These are phyloP conservation scores for Malus orientalis DNA, from an alignment of 306 rosid species.

Conservation along the genomic window DNA sequence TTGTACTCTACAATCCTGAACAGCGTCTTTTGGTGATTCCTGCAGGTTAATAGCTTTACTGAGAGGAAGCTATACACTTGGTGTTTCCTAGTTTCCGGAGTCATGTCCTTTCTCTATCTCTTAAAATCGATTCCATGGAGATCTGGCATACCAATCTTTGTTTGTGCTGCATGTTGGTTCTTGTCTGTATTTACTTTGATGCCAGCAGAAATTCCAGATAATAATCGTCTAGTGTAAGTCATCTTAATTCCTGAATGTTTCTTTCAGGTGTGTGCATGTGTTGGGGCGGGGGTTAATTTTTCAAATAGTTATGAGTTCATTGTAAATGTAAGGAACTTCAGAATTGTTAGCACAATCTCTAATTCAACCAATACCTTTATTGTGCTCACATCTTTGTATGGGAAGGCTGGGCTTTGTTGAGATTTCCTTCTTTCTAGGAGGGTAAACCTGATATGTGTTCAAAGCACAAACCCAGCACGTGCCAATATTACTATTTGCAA, in stretches of 20 bases:
- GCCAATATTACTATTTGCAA: background rate
- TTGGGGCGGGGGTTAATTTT: background rate
- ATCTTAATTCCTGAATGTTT: constrained; percentile 5
- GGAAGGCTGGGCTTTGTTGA: background rate
- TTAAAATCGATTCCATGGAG: constrained; percentile 64
- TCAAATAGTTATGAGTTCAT: background rate
- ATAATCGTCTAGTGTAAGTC: constrained; percentile 73
- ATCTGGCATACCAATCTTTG: constrained; percentile 62
- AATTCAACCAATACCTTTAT: background rate
- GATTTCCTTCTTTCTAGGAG: background rate
- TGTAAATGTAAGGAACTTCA: background rate
- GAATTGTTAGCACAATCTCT: background rate
- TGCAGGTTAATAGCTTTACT: constrained; percentile 77
- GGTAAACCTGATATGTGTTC: background rate
- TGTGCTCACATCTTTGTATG: background rate
- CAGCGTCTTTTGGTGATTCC: constrained; percentile 6
- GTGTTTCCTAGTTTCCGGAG: constrained; percentile 63
- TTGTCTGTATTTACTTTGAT: constrained; percentile 76
- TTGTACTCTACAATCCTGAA: constrained; percentile 24
- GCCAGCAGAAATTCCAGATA: constrained; percentile 97
- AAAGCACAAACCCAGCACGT: background rate
- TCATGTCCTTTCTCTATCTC: constrained; percentile 43
- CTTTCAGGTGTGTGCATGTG: background rate
- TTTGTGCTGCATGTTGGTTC: constrained; percentile 62
- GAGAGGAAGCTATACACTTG: constrained; percentile 84